These are phyloP conservation scores for Cenchrus purpureus DNA, from an alignment of 176 grass and related monocot genomes.

Conservation along the genomic window DNA sequence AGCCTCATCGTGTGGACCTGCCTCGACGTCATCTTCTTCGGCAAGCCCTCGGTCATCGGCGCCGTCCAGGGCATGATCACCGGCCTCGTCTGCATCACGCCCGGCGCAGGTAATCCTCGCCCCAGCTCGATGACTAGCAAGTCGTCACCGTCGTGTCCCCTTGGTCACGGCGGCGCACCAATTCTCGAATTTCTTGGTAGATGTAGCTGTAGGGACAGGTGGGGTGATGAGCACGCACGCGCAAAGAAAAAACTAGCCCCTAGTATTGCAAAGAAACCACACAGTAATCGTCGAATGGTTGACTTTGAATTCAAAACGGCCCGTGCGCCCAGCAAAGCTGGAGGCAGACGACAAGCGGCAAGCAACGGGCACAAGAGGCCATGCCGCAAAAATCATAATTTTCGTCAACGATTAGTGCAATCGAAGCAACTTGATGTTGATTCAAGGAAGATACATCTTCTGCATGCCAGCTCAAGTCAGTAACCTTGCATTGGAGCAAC, in stretches of 20 bases:
- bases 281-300: neutral
- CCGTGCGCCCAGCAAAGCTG: neutral
- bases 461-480: too few relatives aligned
- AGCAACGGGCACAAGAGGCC: neutral
- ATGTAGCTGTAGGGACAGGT: neutral
- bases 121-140: too few relatives aligned
- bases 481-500: too few relatives aligned
- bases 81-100: constrained; percentile 90
- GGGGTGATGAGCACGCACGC: neutral
- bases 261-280: too few relatives aligned
- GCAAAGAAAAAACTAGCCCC: too few relatives aligned
- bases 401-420: neutral
- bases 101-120: constrained; percentile 50
- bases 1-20: constrained; percentile 83
- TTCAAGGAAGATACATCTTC: too few relatives aligned
- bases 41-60: constrained; percentile 76
- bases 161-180: too few relatives aligned
- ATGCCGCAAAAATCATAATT: neutral
- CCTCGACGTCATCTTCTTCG: constrained; percentile 85
- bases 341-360: neutral
- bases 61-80: constrained; percentile 98
- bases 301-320: constrained; percentile 46
- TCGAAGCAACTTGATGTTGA: neutral
- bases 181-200: neutral
- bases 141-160: too few relatives aligned